These are phyloP conservation scores for Mortierella sp. DNA, from an alignment of 371 early-diverging fungal genomes.

Conservation along the genomic window DNA sequence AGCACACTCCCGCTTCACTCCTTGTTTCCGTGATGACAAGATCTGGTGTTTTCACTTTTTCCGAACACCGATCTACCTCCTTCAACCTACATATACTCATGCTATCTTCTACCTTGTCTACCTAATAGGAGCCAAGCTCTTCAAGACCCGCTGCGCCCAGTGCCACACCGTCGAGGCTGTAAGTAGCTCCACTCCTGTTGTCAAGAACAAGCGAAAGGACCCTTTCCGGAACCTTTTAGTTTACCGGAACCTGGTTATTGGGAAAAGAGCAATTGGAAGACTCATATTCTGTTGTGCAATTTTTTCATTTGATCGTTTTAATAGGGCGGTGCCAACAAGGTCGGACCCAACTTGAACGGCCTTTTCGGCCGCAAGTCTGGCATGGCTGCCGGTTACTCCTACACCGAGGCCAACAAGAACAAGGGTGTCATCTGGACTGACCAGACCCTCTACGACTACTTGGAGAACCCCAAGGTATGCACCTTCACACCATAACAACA, in stretches of 20 bases:
- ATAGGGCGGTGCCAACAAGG: constrained; percentile 89
- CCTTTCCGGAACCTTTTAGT: too few species aligned
- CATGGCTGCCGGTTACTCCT: constrained; percentile 86
- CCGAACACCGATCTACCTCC: not conserved
- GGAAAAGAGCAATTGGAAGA: not conserved
- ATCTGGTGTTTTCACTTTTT: constrained; percentile 12
- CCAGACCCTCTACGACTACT: constrained; percentile 86
- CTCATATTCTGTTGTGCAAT: not conserved
- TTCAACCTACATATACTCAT: not conserved
- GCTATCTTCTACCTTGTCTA: not conserved
- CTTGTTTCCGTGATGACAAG: not conserved
- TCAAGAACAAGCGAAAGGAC: too few species aligned
- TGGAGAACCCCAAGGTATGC: constrained; percentile 95
- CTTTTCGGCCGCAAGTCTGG: constrained; percentile 93
- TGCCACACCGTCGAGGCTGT: constrained; percentile 96
- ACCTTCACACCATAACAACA: too few species aligned
- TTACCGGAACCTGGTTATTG: not conserved
- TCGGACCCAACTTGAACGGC: constrained; percentile 96
- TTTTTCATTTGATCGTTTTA: not conserved
- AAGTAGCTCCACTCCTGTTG: constrained; percentile 28
- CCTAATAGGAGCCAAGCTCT: constrained; percentile 91
- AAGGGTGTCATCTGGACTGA: constrained; percentile 90
- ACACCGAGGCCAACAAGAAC: constrained; percentile 94
- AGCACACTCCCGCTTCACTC: not conserved
- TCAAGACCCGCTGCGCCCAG: constrained; percentile 98